phyloP scores from a whole-genome alignment of 352 stramenopile genomes.

The Phytophthora megakarya region DNA sequence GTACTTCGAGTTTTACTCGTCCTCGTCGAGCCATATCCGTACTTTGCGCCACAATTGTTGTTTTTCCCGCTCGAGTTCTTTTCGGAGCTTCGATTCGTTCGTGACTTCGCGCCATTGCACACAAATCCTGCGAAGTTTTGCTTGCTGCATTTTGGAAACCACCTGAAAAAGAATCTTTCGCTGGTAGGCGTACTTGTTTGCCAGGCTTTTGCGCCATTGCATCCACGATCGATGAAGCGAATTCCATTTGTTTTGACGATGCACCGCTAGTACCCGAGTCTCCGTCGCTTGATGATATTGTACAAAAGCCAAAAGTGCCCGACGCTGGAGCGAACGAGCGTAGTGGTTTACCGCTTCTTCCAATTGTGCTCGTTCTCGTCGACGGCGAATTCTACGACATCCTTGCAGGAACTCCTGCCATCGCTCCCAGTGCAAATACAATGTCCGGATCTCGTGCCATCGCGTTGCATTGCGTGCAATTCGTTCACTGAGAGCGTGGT shows the following conservation, averaged over 20 bases:
- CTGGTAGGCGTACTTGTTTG: slow-evolving; percentile 16
- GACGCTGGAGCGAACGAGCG: slow-evolving; percentile 14
- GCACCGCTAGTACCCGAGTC: slow-evolving; percentile 31
- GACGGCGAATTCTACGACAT: slow-evolving; percentile 23
- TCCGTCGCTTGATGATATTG: slow-evolving; percentile 22
- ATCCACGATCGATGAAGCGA: slow-evolving; percentile 29
- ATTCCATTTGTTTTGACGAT: slow-evolving; percentile 44
- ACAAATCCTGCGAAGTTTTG: slow-evolving; percentile 32
- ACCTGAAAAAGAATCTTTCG: slow-evolving; percentile 11
- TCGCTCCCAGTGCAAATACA: slow-evolving; percentile 43
- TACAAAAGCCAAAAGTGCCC: slow-evolving; percentile 24
- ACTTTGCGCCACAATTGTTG: slow-evolving; percentile 66
- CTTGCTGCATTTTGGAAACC: slow-evolving; percentile 7
- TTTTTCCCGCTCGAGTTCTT: slow-evolving; percentile 52
- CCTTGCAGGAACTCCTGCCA: slow-evolving; percentile 47
- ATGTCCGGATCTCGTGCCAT: slow-evolving; percentile 54
- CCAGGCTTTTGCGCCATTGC: slow-evolving; percentile 33
- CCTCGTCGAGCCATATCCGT: slow-evolving; percentile 62
- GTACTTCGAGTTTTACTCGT: neutral
- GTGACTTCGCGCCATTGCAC: slow-evolving; percentile 37
- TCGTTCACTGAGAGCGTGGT: slow-evolving; percentile 34
- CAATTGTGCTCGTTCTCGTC: slow-evolving; percentile 31
- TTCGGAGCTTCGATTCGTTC: slow-evolving; percentile 31
- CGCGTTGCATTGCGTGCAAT: slow-evolving; percentile 36
- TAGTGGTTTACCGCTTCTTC: slow-evolving; percentile 30